phyloP scores from a whole-genome alignment of 169 alveolate genomes.

The Ichthyophthirius multifiliis region DNA sequence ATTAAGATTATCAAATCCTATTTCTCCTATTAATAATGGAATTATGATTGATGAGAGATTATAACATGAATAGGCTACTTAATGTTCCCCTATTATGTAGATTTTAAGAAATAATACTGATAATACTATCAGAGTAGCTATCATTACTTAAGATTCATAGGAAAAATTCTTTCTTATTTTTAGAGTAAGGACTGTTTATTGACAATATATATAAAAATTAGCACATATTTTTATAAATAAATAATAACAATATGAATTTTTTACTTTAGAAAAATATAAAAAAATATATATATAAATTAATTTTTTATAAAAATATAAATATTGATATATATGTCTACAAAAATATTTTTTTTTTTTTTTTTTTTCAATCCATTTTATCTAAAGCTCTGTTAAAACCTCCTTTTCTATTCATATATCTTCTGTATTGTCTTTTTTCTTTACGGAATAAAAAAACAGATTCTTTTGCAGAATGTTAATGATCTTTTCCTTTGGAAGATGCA shows the following conservation, averaged over 20 bases:
- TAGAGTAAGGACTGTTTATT: background rate
- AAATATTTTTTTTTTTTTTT: too few relatives aligned
- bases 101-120: background rate
- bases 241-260: too few relatives aligned
- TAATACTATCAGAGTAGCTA: background rate
- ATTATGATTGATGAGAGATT: background rate
- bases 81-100: background rate
- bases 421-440: constrained; percentile 25
- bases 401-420: constrained; percentile 39
- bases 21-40: constrained; percentile 5
- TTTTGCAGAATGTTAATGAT: constrained; percentile 3
- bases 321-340: too few relatives aligned
- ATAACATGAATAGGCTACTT: constrained; percentile 15
- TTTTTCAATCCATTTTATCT: background rate
- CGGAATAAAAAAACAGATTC: constrained; percentile 12
- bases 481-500: constrained; percentile 36
- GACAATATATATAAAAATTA: background rate
- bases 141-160: background rate
- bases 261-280: too few relatives aligned
- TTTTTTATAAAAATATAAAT: too few relatives aligned
- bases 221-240: too few relatives aligned
- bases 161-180: background rate
- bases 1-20: background rate
- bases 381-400: constrained; percentile 36
- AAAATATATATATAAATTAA: too few relatives aligned